Conservation (phyloP, 495 filamentous ascomycete genomes). For the Hypoxylon fuscum region DNA sequence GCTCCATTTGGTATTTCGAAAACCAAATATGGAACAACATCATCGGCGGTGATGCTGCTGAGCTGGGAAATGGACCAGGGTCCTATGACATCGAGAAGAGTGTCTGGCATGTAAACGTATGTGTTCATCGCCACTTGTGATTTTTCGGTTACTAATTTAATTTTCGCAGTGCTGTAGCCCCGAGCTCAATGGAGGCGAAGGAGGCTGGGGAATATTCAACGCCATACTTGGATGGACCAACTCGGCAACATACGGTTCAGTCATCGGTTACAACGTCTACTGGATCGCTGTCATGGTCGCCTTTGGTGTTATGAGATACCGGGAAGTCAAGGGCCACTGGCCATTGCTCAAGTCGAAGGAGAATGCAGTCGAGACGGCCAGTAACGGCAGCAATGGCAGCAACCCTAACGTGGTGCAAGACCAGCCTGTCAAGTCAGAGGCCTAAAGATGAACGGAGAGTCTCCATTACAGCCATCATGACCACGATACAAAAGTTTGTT, state of each 20-base stretch:
- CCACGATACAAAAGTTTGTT: no score
- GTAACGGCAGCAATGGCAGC: not conserved
- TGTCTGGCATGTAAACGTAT: conserved; percentile 91
- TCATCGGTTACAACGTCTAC: conserved; percentile 90
- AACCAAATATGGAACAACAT: conserved; percentile 69
- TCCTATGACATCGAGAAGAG: conserved; percentile 86
- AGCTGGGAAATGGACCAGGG: conserved; percentile 79
- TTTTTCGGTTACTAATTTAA: not conserved
- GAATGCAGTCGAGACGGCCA: not conserved
- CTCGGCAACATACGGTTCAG: conserved; percentile 82
- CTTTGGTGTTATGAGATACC: conserved; percentile 70
- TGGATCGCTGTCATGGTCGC: conserved; percentile 73
- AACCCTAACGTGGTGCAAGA: conserved; percentile 6
- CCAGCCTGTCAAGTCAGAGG: conserved; percentile 1
- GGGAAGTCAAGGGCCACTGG: conserved; percentile 72
- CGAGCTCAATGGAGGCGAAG: conserved; percentile 70
- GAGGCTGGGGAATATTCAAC: conserved; percentile 96
- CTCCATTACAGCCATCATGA: no score
- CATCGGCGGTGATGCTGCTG: conserved; percentile 76
- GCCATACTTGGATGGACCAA: conserved; percentile 86
- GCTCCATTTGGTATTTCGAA: conserved; percentile 77
- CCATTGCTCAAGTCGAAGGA: conserved; percentile 62
- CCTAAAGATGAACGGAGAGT: no score
- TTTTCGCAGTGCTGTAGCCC: conserved; percentile 77
- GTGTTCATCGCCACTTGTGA: conserved; percentile 38